phyloP scores from a whole-genome alignment of 768 basidiomycete genomes.

The Podaxis rugospora region DNA sequence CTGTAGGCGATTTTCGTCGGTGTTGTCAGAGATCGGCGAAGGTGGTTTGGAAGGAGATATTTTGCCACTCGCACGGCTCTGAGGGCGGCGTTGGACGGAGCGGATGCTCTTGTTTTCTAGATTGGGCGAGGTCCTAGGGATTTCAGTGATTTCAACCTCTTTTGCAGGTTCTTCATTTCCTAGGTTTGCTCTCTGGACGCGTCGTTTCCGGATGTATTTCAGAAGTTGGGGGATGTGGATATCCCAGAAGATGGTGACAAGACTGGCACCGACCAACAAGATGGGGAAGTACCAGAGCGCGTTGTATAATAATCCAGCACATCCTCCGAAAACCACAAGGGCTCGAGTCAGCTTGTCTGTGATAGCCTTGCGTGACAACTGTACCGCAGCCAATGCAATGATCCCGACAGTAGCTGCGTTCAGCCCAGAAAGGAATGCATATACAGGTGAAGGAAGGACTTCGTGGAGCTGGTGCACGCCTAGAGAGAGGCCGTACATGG shows the following conservation, averaged over 20 bases:
- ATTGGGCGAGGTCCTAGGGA: background rate
- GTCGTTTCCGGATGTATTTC: background rate
- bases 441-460: constrained; percentile 40
- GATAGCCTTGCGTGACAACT: constrained; percentile 39
- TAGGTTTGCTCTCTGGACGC: background rate
- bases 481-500: constrained; percentile 42
- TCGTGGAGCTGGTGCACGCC: constrained; percentile 38
- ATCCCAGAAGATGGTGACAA: constrained; percentile 38
- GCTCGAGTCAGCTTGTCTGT: constrained; percentile 40
- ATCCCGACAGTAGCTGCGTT: constrained; percentile 53
- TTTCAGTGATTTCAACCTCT: constrained; percentile 1
- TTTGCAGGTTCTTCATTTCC: background rate
- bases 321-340: constrained; percentile 36
- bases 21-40: background rate
- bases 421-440: constrained; percentile 46
- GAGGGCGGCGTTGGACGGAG: constrained; percentile 2
- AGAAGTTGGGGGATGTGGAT: constrained; percentile 12
- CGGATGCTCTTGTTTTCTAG: constrained; percentile 9
- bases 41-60: constrained; percentile 4
- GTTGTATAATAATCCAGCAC: constrained; percentile 46
- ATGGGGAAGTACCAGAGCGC: constrained; percentile 50
- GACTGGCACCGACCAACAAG: constrained; percentile 37
- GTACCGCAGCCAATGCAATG: constrained; percentile 46
- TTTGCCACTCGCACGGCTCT: background rate
- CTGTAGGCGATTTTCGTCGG: background rate